Evolutionary conservation across 805 yeast species (phyloP).

Genomic region (Metschnikowia kofuensis): DNA sequence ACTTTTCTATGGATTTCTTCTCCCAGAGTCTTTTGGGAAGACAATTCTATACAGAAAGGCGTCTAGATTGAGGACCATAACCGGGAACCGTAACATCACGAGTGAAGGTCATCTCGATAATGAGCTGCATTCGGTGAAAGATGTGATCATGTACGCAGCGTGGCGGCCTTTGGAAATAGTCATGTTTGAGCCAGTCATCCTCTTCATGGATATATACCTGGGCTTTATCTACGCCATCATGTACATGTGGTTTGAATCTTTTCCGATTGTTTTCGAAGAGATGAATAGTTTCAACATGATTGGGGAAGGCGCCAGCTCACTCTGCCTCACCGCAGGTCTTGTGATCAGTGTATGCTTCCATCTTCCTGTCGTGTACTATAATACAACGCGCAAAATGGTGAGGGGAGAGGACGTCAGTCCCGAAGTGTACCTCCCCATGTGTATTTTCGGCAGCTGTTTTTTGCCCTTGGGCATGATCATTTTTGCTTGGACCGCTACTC

Average conservation of each 20-base stretch:
- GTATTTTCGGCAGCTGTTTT: constrained; percentile 10
- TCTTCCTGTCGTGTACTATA: constrained; percentile 7
- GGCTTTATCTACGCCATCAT: constrained; percentile 12
- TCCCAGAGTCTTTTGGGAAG: constrained; percentile 15
- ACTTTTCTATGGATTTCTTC: constrained; percentile 6
- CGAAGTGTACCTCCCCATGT: constrained; percentile 11
- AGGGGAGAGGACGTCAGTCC: constrained; percentile 4
- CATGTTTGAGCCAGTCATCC: constrained; percentile 14
- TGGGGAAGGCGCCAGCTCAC: constrained; percentile 10
- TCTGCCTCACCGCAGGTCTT: constrained; percentile 9
- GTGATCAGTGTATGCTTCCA: constrained; percentile 5
- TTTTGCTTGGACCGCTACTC: constrained; percentile 13
- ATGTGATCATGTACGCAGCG: constrained; percentile 8
- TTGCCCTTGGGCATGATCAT: constrained; percentile 12
- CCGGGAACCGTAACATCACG: constrained; percentile 13
- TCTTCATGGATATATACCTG: constrained; percentile 13
- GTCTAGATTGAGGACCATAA: constrained; percentile 11
- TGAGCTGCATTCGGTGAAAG: constrained; percentile 3
- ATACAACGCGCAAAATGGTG: constrained; percentile 3
- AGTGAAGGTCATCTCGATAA: constrained; percentile 14
- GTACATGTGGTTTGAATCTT: constrained; percentile 17
- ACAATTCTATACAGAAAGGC: constrained; percentile 15
- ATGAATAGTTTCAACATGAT: constrained; percentile 9
- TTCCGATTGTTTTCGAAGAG: constrained; percentile 14
- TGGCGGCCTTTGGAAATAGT: constrained; percentile 14